These are phyloP conservation scores for Teunomyces gatunensis DNA, from an alignment of 805 yeast genomes.

Conservation along the genomic window DNA sequence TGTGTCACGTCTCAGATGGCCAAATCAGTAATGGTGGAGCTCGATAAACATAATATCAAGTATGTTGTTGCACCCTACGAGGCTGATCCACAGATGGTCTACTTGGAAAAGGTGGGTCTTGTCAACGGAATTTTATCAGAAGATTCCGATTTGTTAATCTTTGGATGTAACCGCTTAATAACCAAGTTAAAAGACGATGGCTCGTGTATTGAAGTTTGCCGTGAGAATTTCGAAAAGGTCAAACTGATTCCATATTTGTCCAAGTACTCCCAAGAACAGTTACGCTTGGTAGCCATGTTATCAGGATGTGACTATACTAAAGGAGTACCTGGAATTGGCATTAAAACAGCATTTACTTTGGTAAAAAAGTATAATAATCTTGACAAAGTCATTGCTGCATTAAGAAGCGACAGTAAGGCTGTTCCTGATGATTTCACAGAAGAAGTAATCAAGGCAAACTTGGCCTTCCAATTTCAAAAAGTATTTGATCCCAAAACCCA, in stretches of 20 bases:
- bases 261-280: conserved; percentile 51
- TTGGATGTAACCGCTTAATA: conserved; percentile 74
- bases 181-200: conserved; percentile 82
- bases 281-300: conserved; percentile 75
- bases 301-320: conserved; percentile 97
- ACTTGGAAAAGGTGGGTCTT: conserved; percentile 66
- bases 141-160: conserved; percentile 87
- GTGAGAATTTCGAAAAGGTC: conserved; percentile 52
- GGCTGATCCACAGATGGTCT: conserved; percentile 97
- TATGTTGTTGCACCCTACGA: conserved; percentile 97
- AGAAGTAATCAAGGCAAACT: conserved; percentile 64
- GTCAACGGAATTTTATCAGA: conserved; percentile 90
- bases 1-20: conserved; percentile 93
- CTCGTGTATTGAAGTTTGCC: conserved; percentile 64
- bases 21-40: conserved; percentile 70
- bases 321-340: conserved; percentile 81
- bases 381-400: conserved; percentile 53
- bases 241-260: conserved; percentile 49
- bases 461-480: conserved; percentile 81
- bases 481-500: conserved; percentile 68
- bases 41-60: conserved; percentile 54
- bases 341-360: conserved; percentile 66
- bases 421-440: conserved; percentile 57
- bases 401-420: conserved; percentile 59
- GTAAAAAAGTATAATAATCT: conserved; percentile 51